A percentile compares a stretch with the other conserved stretches of the same genome.
These are phyloP conservation scores for Blastomyces silverae DNA, from an alignment of 2,329 filamentous ascomycete genomes.

Conservation along the genomic window DNA sequence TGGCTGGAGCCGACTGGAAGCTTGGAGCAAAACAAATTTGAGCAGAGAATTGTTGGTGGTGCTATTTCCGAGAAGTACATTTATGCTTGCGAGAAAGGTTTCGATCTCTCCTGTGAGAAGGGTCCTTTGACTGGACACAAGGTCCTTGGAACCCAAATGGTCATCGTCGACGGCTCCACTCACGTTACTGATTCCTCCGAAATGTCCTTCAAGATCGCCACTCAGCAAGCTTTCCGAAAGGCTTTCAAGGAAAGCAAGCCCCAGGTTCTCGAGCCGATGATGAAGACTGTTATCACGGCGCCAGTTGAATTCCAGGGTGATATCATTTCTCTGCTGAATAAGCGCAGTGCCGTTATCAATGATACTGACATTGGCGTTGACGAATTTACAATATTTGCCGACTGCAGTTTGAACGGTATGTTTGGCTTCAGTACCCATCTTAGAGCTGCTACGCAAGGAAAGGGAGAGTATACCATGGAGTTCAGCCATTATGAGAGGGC, in stretches of 20 bases:
- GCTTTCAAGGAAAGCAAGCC: constrained; percentile 76
- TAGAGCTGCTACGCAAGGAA: constrained; percentile 89
- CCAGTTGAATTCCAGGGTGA: constrained; percentile 97
- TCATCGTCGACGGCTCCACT: constrained; percentile 91
- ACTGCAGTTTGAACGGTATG: constrained; percentile 94
- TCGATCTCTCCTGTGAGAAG: constrained; percentile 72
- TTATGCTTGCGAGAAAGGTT: constrained; percentile 90
- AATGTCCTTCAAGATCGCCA: constrained; percentile 89
- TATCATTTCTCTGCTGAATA: constrained; percentile 91
- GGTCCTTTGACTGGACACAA: constrained; percentile 88
- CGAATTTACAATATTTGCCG: constrained; percentile 86
- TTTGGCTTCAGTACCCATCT: constrained; percentile 93
- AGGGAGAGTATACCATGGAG: constrained; percentile 98
- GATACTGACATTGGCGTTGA: constrained; percentile 92
- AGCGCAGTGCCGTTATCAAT: constrained; percentile 88
- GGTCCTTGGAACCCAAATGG: constrained; percentile 83
- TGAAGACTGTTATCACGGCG: constrained; percentile 96
- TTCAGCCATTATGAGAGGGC: constrained; percentile 92
- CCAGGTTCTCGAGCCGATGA: constrained; percentile 84
- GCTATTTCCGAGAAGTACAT: constrained; percentile 94
- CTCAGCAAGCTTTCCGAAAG: constrained; percentile 94
- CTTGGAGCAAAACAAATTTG: constrained; percentile 71
- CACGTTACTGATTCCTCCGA: constrained; percentile 98
- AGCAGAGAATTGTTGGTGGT: constrained; percentile 80
- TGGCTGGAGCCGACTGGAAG: constrained; percentile 79